Base-by-base conservation (phyloP, 805 yeast species). In the Nakazawaea ambrosiae region DNA sequence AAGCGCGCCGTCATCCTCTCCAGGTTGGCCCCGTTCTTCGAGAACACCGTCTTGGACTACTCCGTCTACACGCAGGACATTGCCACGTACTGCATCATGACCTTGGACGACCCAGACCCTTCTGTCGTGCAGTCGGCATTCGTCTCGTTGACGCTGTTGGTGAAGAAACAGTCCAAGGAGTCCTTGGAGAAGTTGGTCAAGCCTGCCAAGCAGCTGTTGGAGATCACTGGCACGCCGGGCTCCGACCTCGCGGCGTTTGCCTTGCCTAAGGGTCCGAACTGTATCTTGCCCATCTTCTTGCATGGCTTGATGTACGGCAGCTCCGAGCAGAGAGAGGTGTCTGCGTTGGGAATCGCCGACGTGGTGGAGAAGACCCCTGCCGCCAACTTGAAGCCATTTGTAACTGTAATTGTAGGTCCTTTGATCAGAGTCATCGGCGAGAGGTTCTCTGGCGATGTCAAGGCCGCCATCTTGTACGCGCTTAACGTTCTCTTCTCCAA, bases 351-450 rank as follows among this genome's bases (percentile, higher is more conserved):
- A 40, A 86, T 92, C 51, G 92, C 95, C 4, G 89, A 81, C 51
- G 64, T 92, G 41, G 83, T 89, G 32, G 82, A 80, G 33, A 78
- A 87, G 50, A 85, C 97, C 0, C 92, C 92, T 16, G 79, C 92
- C n/a, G 68, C 74, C 9, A 77, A 73, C 42, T 73, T 92, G 60
- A 84, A 79, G 58, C 85, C 96, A 24, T 85, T 80, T 60, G 96
- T 94, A 17, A 90, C 97, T 7, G 78, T 78, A 20, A 86, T 94
- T 45, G 89, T 96, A 20, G 99, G 99, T 63, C 98, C 98, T 27
- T 71, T 92, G 54, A 92, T 92, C 61, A 87, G 99, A 70, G 95
- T 90, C 40, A 85, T 90, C 54, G 98, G 99, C 53, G 99, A 92
- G 60, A 78, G 96, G 59, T 90, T 86, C 47, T 74, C 81, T 14